Base-by-base conservation (phyloP, 176 grass and related monocot genomes). In the Aechmea fasciata region DNA sequence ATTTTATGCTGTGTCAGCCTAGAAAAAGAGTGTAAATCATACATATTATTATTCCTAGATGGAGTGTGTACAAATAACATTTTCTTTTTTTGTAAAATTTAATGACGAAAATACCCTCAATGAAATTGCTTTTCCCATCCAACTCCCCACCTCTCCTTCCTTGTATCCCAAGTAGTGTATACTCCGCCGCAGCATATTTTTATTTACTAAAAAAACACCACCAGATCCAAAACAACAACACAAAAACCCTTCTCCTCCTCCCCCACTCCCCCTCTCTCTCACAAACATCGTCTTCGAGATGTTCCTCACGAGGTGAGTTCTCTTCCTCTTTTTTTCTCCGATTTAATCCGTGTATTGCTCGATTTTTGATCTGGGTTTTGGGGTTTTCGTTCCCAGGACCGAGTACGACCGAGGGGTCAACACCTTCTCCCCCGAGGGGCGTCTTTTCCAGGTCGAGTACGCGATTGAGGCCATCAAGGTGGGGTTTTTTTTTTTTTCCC, bases 381-480 rank as follows among this genome's bases (percentile, higher is more conserved):
- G 9, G 41, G 0, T 28, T 63, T 3, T 28, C 9, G 23, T 13
- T 57, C 11, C 50, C 66, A 96, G 92, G 78, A 89, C 92, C 53
- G 88, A 91, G 83, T 96, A 91, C 66, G 92, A 91, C 80, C 88
- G 92, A 6, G 83, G 88, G 10, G 92, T 96, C 48, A 91, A 91
- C 78, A 89, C 92, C 47, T 91, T 96, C 83, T 96, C 92, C 3
- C 92, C 92, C 18, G 92, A 96, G 79, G 92, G 88, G 26, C 73
- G 85, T 75, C 66, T 96, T 62, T 96, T 91, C 79, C 92, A 96
- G 88, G 92, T 91, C 26, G 88, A 96, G 63, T 96, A 96, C 81
- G 92, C 92, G 73, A 96, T 96, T 59, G 92, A 96, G 83, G 92
- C 88, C 57, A 96, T 96, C 72, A 96, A 96, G 88, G 88, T 96